Conservation (phyloP, 129 eudicot genomes). For the Chrysanthemum seticuspe region DNA sequence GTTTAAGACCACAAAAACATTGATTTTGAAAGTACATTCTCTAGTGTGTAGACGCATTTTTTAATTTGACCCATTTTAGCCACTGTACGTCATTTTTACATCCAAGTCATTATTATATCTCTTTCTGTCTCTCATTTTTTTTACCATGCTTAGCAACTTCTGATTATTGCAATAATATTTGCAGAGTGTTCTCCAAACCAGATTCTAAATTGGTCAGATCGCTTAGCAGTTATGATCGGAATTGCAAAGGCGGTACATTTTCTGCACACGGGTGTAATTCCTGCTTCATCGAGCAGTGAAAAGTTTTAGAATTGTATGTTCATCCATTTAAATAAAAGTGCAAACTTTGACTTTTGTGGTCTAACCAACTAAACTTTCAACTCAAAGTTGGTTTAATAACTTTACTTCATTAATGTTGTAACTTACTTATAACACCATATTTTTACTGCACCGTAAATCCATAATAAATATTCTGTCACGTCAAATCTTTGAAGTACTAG, state of each 20-base stretch:
- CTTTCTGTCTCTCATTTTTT: not conserved
- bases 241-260: constrained; percentile 88
- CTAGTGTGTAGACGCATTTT: not conserved
- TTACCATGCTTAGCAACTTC: constrained; percentile 14
- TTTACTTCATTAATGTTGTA: no score
- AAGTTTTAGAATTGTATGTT: not conserved
- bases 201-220: constrained; percentile 75
- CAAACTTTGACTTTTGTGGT: constrained; percentile 26
- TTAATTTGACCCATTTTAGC: not conserved
- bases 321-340: not conserved
- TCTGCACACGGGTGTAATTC: constrained; percentile 83
- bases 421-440: no score
- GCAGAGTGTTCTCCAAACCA: constrained; percentile 58
- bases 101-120: not conserved
- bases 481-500: constrained; percentile 2
- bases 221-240: constrained; percentile 71
- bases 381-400: not conserved
- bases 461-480: not conserved
- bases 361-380: constrained; percentile 19
- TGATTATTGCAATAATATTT: constrained; percentile 14
- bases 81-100: not conserved
- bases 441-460: constrained; percentile 3
- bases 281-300: constrained; percentile 49
- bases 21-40: no score
- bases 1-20: no score